Evolutionary conservation across 148 eudicot species (phyloP).

Genomic region (Nyssa sinensis): DNA sequence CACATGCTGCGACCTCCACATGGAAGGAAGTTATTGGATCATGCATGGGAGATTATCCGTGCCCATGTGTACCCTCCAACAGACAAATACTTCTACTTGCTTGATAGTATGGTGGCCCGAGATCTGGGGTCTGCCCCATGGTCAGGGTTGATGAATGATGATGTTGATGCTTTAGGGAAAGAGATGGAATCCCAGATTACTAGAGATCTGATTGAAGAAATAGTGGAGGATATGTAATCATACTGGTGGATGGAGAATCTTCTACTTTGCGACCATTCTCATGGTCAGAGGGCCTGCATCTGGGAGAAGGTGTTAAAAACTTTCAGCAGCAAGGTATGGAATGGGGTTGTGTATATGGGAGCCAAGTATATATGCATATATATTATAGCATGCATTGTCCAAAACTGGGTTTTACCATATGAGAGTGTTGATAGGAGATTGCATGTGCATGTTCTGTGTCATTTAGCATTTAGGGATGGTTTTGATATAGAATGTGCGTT

Average conservation of each 20-base stretch:
- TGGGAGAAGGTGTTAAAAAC: neutral
- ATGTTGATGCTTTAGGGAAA: constrained; percentile 53
- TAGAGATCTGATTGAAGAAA: constrained; percentile 65
- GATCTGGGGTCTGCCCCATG: constrained; percentile 59
- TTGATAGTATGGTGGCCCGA: constrained; percentile 61
- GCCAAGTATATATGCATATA: neutral
- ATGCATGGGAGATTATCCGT: constrained; percentile 57
- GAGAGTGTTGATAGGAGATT: neutral
- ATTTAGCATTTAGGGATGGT: constrained; percentile 7
- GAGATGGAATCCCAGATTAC: constrained; percentile 55
- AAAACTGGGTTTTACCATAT: constrained; percentile 5
- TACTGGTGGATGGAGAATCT: constrained; percentile 19
- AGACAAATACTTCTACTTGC: constrained; percentile 44
- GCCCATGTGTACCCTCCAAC: constrained; percentile 44
- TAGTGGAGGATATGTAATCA: constrained; percentile 45
- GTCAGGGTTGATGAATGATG: constrained; percentile 55
- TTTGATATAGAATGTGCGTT: constrained; percentile 28
- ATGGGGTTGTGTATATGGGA: neutral
- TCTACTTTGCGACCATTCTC: constrained; percentile 12
- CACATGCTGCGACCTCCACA: constrained; percentile 30
- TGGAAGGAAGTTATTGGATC: constrained; percentile 62
- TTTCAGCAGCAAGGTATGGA: too few species aligned
- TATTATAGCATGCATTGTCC: constrained; percentile 9
- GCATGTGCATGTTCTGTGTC: neutral
- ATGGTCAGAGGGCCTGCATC: neutral